Base-by-base conservation (phyloP, 2,329 filamentous ascomycete species). In the Ophiostoma sp. region DNA sequence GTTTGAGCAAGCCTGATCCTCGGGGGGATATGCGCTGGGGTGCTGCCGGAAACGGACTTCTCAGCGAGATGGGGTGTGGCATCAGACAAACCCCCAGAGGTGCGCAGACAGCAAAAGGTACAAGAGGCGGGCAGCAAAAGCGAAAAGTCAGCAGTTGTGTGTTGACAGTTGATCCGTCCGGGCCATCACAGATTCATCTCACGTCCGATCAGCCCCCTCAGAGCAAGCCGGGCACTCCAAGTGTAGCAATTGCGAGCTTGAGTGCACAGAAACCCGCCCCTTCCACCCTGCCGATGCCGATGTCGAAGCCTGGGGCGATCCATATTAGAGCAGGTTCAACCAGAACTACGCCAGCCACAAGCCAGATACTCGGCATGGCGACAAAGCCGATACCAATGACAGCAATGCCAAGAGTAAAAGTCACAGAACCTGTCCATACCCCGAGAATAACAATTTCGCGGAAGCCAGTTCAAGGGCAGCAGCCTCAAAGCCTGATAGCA, bases 1-100 rank as follows among this genome's bases (percentile, higher is more conserved):
- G 55, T n/a, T 40, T 67, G 18, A 55, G 44, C n/a, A 55, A 52
- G 41, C 68, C 68, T 1, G 49, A 69, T 12, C 65, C 68, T 4
- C 68, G 68, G 3, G 42, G 65, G n/a, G 68, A 67, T 18, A 49
- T 69, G 62, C 9, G 16, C 27, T n/a, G 68, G 49, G 14, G 52
- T 41, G 3, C 60, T 7, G 36, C 16, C 7, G 40, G 14, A 8
- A 18, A 16, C 40, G 40, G 40, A 3, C 5, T 63, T 42, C 1
- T 42, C 3, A n/a, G 40, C 40, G 60, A 42, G 16, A 18, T 42
- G 40, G 60, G 27, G 27, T 27, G 27, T 27, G 27, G 27, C 27
- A 27, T 27, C 27, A 27, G 27, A 27, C 27, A 27, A 27, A 27
- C 27, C 27, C 27, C 27, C 27, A 27, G 3, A 16, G 42, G 38